phyloP scores from a whole-genome alignment of 2,329 filamentous ascomycete genomes.

The Neodidymelliopsis sp. region DNA sequence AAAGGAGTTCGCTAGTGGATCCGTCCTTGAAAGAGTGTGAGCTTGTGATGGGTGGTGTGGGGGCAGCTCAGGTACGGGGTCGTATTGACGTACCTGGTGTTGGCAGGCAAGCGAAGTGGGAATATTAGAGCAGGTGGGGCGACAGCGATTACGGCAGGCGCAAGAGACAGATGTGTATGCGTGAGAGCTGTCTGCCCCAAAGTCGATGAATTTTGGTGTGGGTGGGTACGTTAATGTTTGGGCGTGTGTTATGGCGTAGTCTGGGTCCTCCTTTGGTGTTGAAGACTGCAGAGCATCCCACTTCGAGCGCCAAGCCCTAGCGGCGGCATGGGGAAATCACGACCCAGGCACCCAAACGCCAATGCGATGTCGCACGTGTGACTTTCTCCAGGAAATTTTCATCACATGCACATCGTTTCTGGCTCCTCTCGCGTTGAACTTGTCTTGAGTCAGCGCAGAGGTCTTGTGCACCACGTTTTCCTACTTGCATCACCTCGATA shows the following conservation, averaged over 20 bases:
- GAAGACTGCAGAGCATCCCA: constrained; percentile 15
- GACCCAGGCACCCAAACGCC: constrained; percentile 14
- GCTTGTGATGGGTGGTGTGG: constrained; percentile 31
- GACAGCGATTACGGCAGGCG: constrained; percentile 20
- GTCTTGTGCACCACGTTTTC: neutral
- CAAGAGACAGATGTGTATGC: constrained; percentile 10
- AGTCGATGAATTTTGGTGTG: constrained; percentile 15
- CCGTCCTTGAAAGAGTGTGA: constrained; percentile 22
- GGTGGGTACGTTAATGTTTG: constrained; percentile 27
- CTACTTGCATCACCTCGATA: neutral
- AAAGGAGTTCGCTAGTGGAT: constrained; percentile 1
- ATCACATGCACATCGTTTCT: neutral
- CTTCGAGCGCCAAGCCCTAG: constrained; percentile 11
- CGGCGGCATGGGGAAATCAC: constrained; percentile 24
- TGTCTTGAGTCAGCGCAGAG: neutral
- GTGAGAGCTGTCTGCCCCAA: constrained; percentile 25
- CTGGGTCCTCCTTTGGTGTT: constrained; percentile 16
- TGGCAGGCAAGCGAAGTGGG: constrained; percentile 35
- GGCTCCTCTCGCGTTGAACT: neutral
- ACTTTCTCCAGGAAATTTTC: neutral
- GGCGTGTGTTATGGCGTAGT: constrained; percentile 31
- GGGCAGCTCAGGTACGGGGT: constrained; percentile 33
- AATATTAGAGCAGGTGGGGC: constrained; percentile 30
- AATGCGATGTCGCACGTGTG: constrained; percentile 13
- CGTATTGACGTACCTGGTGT: constrained; percentile 48